Base-by-base conservation (phyloP, 2,329 filamentous ascomycete species). In the Diaporthe nobilis region DNA sequence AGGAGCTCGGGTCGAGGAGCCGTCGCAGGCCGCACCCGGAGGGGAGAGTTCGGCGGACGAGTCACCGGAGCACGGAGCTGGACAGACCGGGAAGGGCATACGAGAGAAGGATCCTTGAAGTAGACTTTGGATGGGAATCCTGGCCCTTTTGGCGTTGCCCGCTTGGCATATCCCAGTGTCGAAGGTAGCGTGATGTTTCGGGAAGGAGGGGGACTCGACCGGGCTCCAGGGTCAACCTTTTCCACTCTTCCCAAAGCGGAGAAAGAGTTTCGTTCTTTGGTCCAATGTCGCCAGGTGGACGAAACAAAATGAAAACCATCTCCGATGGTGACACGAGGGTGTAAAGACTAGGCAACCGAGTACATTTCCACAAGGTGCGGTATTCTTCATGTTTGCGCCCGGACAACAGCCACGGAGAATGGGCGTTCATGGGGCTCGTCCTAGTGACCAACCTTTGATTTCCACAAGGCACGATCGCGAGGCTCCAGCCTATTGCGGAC, bases 41-140 rank as follows among this genome's bases (percentile, higher is more conserved):
- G 68, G 12, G 4, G 17, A 67, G 57, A 71, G 55, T 22, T 58
- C 47, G 63, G 47, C 42, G 39, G 55, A 65, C 8, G 47, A 70
- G 13, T 15, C n/a, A 39, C 42, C 72, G 42, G 70, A 15, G 25
- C 28, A 22, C n/a, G 51, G 60, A 49, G 63, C 34, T 71, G 61
- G 39, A 39, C 51, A 28, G 22, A 47, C 47, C 49, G 28, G 42
- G 63, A 71, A 53, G n/a, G 63, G 49, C 7, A 25, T 28, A 13
- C 65, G 65, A 70, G 65, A 68, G 47, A 55, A 55, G n/a, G 34
- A 42, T 12, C 49, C 65, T 42, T 70, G 65, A 70, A 31, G 9
- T 13, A 42, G 15, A 28, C 65, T 28, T n/a, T 37, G 31, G 47
- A 28, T 39, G 31, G 49, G 31, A 53, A 53, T 20, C 47, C 47